Evolutionary conservation across 2,329 filamentous ascomycete genomes (phyloP).

Genomic region (Alternaria brassicae): DNA sequence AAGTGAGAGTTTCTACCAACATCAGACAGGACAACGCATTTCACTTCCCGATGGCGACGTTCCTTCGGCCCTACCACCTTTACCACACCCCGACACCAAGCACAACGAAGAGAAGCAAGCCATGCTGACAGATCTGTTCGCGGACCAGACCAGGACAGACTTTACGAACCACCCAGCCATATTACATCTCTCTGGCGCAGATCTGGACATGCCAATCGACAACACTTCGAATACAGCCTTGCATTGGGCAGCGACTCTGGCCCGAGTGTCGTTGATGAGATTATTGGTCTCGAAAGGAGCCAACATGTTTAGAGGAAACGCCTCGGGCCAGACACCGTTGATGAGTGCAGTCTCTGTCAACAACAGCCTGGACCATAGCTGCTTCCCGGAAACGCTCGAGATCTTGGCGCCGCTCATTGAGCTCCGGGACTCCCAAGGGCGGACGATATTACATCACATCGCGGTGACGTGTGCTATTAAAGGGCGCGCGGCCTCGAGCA

Average conservation of each 20-base stretch:
- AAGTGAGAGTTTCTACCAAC: conserved; percentile 72
- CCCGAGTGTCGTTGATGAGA: conserved; percentile 80
- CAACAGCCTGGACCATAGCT: conserved; percentile 90
- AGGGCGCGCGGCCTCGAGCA: conserved; percentile 86
- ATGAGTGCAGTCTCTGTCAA: conserved; percentile 93
- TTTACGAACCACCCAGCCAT: conserved; percentile 79
- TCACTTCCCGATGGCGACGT: conserved; percentile 60
- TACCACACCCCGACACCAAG: conserved; percentile 65
- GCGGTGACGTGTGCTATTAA: conserved; percentile 95
- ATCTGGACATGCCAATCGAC: conserved; percentile 93
- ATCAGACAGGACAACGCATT: conserved; percentile 56
- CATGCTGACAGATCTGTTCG: conserved; percentile 74
- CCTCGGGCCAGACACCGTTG: conserved; percentile 86
- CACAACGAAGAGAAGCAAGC: conserved; percentile 81
- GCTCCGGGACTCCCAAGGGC: conserved; percentile 83
- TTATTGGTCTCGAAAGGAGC: conserved; percentile 84
- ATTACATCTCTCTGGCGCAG: conserved; percentile 74
- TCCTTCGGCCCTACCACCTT: conserved; percentile 68
- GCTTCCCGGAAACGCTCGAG: conserved; percentile 89
- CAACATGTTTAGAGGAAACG: conserved; percentile 86
- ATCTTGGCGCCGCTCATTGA: conserved; percentile 90
- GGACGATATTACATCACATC: conserved; percentile 95
- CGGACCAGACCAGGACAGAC: conserved; percentile 68
- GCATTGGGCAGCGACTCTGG: conserved; percentile 95
- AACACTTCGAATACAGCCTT: conserved; percentile 86